These are phyloP conservation scores for Nitzschia inconspicua DNA, from an alignment of 108 stramenopile genomes.

Conservation along the genomic window DNA sequence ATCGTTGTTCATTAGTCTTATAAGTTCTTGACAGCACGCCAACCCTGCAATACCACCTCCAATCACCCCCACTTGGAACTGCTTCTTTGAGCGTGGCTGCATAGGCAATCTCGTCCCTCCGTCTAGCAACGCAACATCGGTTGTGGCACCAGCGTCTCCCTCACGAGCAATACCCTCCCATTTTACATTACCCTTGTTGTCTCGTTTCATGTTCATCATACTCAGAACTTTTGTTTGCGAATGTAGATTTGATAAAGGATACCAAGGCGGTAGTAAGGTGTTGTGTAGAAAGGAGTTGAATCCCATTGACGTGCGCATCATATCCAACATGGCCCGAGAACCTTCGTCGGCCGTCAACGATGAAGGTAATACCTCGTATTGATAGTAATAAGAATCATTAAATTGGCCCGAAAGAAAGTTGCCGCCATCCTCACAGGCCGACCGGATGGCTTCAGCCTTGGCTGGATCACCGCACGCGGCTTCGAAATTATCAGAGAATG, in stretches of 20 bases:
- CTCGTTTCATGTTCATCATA: conserved; percentile 43
- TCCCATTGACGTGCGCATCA: conserved; percentile 33
- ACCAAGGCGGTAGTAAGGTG: conserved; percentile 51
- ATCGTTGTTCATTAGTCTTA: conserved; percentile 21
- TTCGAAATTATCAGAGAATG: conserved; percentile 34
- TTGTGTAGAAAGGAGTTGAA: conserved; percentile 42
- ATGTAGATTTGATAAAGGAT: conserved; percentile 46
- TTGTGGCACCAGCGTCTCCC: background rate
- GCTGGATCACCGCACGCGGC: conserved; percentile 30
- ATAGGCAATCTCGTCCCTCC: conserved; percentile 39
- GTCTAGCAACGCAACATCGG: background rate
- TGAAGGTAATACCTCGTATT: conserved; percentile 36
- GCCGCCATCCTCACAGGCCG: conserved; percentile 45
- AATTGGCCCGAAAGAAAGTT: conserved; percentile 26
- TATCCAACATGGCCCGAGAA: background rate
- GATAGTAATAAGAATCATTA: conserved; percentile 34
- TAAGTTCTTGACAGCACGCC: conserved; percentile 40
- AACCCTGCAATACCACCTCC: conserved; percentile 62
- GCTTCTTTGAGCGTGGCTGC: conserved; percentile 31
- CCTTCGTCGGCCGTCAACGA: conserved; percentile 5
- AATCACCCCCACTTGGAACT: conserved; percentile 49
- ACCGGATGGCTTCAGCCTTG: conserved; percentile 17
- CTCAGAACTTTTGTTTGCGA: conserved; percentile 24
- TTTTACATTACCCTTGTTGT: conserved; percentile 32
- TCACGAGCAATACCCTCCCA: conserved; percentile 13